Percentiles rank a stretch among this genome's conserved stretches.
Conservation (phyloP, 805 yeast species). For the Pichia paraexigua region DNA sequence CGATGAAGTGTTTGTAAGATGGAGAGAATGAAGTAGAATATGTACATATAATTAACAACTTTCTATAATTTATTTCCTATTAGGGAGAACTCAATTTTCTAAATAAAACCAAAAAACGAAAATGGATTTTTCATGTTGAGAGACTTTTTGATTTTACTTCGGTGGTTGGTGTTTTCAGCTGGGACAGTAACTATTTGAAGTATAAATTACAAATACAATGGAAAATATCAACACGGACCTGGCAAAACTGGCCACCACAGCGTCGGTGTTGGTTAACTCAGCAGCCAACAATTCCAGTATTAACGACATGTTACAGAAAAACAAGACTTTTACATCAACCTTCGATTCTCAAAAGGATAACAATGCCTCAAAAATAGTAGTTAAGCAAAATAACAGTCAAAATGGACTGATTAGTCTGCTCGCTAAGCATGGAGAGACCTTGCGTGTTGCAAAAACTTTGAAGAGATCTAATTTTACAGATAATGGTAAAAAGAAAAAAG, state of each 20-base stretch:
- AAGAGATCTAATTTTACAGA: slow-evolving; percentile 5
- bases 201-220: neutral
- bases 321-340: slow-evolving; percentile 1
- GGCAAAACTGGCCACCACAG: slow-evolving; percentile 46
- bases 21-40: slow-evolving; percentile 42
- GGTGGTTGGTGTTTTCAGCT: neutral
- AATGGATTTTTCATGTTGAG: neutral
- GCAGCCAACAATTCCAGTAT: slow-evolving; percentile 14
- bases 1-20: slow-evolving; percentile 81
- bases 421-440: slow-evolving; percentile 7
- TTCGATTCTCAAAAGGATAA: slow-evolving; percentile 9
- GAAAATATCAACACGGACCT: slow-evolving; percentile 21
- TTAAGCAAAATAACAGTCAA: neutral
- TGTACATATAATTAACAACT: too few relatives aligned
- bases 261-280: slow-evolving; percentile 39
- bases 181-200: neutral
- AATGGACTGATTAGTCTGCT: slow-evolving; percentile 6
- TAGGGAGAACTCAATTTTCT: neutral
- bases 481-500: slow-evolving; percentile 24
- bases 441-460: slow-evolving; percentile 1
- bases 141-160: neutral
- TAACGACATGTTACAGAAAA: slow-evolving; percentile 8
- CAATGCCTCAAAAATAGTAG: slow-evolving; percentile 10
- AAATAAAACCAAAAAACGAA: too few relatives aligned
- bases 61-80: neutral